phyloP scores from a whole-genome alignment of 495 filamentous ascomycete species.

The Aspergillus baeticus region DNA sequence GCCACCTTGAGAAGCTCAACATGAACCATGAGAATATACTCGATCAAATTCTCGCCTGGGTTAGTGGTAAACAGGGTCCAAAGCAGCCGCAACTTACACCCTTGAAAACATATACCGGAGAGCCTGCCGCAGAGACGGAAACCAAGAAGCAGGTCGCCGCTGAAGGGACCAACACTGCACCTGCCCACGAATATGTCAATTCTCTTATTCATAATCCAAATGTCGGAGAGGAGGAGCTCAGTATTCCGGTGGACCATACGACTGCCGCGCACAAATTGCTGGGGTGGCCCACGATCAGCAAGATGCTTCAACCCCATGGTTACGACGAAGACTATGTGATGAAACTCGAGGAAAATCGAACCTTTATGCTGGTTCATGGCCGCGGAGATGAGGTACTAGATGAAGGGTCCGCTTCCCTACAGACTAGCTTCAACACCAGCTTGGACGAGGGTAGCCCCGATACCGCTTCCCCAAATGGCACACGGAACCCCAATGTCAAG shows the following conservation, averaged over 20 bases:
- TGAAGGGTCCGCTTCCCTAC: conserved; percentile 28
- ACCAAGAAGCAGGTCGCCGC: conserved; percentile 17
- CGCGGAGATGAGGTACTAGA: conserved; percentile 68
- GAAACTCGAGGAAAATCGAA: conserved; percentile 70
- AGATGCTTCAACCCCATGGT: conserved; percentile 46
- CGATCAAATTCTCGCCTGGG: background rate
- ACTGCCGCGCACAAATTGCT: conserved; percentile 77
- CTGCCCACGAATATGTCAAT: background rate
- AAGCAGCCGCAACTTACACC: conserved; percentile 10
- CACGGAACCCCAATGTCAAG: conserved; percentile 32
- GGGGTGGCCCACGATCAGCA: conserved; percentile 65
- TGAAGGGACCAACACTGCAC: background rate
- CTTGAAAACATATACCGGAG: conserved; percentile 20
- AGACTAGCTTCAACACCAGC: conserved; percentile 10
- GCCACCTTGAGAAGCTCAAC: conserved; percentile 16
- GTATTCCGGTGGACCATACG: conserved; percentile 75
- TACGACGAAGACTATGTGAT: conserved; percentile 67
- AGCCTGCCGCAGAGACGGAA: conserved; percentile 6
- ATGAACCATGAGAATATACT: conserved; percentile 11
- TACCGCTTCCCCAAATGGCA: conserved; percentile 23
- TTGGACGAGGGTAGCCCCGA: conserved; percentile 31
- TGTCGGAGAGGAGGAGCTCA: conserved; percentile 50
- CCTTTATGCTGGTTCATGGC: conserved; percentile 73
- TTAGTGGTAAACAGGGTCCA: background rate
- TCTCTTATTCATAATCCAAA: conserved; percentile 6